Base-by-base conservation (phyloP, 2,329 filamentous ascomycete genomes). In the Ceratocystis lukuohia region DNA sequence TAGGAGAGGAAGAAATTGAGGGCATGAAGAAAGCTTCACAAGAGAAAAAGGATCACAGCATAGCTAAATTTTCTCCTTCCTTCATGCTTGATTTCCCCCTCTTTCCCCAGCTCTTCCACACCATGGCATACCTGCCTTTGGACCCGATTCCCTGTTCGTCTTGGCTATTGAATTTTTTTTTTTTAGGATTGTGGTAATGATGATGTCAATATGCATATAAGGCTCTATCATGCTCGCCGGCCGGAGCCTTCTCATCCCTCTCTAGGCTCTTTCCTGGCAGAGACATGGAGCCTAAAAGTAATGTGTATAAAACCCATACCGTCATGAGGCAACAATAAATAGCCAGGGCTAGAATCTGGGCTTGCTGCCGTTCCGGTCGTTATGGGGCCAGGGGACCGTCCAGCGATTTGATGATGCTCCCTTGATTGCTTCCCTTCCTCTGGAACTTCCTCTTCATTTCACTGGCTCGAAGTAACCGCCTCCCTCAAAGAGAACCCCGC, bases 201-300 rank as follows among this genome's bases (percentile, higher is more conserved):
- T 57, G 53, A 57, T 57, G 53, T 57, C 53, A 57, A 2, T 17
- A 22, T 57, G 53, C 53, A 57, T 57, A 57, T 57, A 57, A 57
- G 53, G 22, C 53, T 57, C 22, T 28, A 22, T 28, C 53, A 22
- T 57, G 53, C 25, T 33, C 10, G 1, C 22, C 15, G 25, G 46
- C 22, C 15, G 12, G 46, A 37, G 33, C 33, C 33, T 37, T 37
- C 33, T 12, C 33, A 12, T 17, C 10, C 15, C 53, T 57, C 15
- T 20, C 50, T 56, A 25, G 50, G 25, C 25, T 33, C 33, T 30
- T 30, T 25, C 12, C 22, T 30, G 3, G 15, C 22, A 28, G 10
- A 57, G 53, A 4, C 53, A 28, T 17, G 53, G 10, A 57, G 53
- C 20, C 53, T 15, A 57, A 57, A 30, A 57, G 53, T 28, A 33